Evolutionary conservation across 2,329 filamentous ascomycete species (phyloP).

Genomic region (Neofusicoccum laricinum): DNA sequence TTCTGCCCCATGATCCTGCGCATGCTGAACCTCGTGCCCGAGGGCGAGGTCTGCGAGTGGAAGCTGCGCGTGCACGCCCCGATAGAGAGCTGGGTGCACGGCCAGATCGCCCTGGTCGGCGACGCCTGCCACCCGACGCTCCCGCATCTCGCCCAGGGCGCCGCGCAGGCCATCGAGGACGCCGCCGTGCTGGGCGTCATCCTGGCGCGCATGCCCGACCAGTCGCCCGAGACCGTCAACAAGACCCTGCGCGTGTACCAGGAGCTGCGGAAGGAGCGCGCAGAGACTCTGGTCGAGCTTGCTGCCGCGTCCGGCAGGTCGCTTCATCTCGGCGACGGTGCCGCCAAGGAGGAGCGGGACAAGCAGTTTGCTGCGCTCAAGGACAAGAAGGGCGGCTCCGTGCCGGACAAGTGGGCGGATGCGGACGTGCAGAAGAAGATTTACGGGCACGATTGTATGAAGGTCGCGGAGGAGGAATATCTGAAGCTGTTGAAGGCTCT

Average conservation of each 20-base stretch:
- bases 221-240: constrained; percentile 44
- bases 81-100: constrained; percentile 60
- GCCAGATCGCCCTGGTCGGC: constrained; percentile 53
- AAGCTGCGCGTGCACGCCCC: constrained; percentile 61
- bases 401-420: constrained; percentile 54
- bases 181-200: constrained; percentile 55
- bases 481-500: constrained; percentile 19
- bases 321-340: constrained; percentile 57
- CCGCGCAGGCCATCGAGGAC: constrained; percentile 64
- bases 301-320: constrained; percentile 54
- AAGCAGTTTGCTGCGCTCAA: constrained; percentile 51
- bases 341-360: constrained; percentile 58
- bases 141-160: constrained; percentile 63
- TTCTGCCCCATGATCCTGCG: constrained; percentile 61
- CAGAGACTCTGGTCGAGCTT: constrained; percentile 56
- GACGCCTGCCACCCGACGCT: constrained; percentile 63
- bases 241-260: constrained; percentile 57
- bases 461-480: constrained; percentile 45
- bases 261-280: constrained; percentile 53
- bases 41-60: constrained; percentile 67
- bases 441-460: constrained; percentile 46
- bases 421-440: constrained; percentile 50
- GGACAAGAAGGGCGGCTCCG: constrained; percentile 32
- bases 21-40: constrained; percentile 60
- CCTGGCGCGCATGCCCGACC: constrained; percentile 48